Evolutionary conservation across 2,329 filamentous ascomycete genomes (phyloP).

Genomic region (Alternaria brassicicola): DNA sequence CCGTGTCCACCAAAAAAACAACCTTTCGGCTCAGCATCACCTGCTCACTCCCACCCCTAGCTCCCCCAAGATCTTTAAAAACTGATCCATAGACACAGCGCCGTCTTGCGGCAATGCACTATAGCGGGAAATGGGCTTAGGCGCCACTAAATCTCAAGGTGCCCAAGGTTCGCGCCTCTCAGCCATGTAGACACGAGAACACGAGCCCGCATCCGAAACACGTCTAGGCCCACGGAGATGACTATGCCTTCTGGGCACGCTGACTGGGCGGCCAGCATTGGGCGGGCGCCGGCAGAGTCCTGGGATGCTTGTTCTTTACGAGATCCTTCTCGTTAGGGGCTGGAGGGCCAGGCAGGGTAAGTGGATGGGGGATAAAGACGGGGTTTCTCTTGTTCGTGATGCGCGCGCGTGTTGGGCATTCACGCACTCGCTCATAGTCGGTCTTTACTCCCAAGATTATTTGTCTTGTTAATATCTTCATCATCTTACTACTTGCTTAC

Average conservation of each 20-base stretch:
- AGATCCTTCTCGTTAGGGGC: constrained; percentile 1
- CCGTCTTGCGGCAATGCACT: neutral
- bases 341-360: neutral
- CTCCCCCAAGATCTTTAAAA: neutral
- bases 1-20: neutral
- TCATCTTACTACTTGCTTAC: neutral
- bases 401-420: neutral
- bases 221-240: constrained; percentile 3
- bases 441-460: constrained; percentile 1
- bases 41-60: neutral
- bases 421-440: constrained; percentile 1
- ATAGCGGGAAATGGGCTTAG: neutral
- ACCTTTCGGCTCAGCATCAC: neutral
- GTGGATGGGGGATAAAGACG: neutral
- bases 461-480: neutral
- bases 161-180: neutral
- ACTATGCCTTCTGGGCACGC: neutral
- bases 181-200: constrained; percentile 1
- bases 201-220: constrained; percentile 6
- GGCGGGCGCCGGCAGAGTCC: neutral
- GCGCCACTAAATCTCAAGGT: neutral
- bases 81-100: neutral
- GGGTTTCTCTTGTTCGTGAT: constrained; percentile 1
- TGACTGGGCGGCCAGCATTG: neutral
- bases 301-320: constrained; percentile 4